Base-by-base conservation (phyloP, 2,329 filamentous ascomycete genomes). In the Chaetomiaceae sp. region DNA sequence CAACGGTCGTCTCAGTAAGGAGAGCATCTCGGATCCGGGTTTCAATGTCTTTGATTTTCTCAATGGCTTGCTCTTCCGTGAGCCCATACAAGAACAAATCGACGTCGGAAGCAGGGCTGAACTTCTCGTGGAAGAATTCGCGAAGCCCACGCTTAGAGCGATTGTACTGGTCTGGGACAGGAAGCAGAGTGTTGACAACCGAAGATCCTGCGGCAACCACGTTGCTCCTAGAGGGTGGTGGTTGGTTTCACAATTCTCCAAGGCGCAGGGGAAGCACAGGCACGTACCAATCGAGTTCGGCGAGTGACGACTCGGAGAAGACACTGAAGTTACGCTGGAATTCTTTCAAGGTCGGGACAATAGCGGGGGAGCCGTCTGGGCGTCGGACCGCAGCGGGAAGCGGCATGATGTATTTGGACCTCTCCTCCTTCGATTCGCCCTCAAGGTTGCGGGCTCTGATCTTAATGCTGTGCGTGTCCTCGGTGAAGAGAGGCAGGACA, bases 41-140 rank as follows among this genome's bases (percentile, higher is more conserved):
- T 67, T 95, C 90, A 55, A 95, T 92, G 59, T 89, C 75, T 65
- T 86, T 86, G 69, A 95, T 94, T 74, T 95, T 94, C 63, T 90
- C 83, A 16, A 90, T 74, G 0, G 87, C 89, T 65, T 91, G 74
- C 43, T 90, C 81, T 62, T 94, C 87, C 8, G 77, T 84, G 57
- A 95, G 75, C 0, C 85, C 89, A 62, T 94, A 92, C 27, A 95
- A 71, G 66, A 95, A 95, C 2, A 95, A 76, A 66, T 95, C 90
- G 9, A 95, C 87, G 67, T 95, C 90, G 4, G 88, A 92, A 1
- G 89, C 89, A 0, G 89, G 89, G 10, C 87, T 87, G 58, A 92
- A 80, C 56, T 84, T 82, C 63, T 91, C 82, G 63, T 95, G 90
- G 60, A 92, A 95, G 67, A 90, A 95, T 70, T 85, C 74, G 65